Evolutionary conservation across 169 alveolate genomes (phyloP).

Genomic region (Cryptosporidium canis): DNA sequence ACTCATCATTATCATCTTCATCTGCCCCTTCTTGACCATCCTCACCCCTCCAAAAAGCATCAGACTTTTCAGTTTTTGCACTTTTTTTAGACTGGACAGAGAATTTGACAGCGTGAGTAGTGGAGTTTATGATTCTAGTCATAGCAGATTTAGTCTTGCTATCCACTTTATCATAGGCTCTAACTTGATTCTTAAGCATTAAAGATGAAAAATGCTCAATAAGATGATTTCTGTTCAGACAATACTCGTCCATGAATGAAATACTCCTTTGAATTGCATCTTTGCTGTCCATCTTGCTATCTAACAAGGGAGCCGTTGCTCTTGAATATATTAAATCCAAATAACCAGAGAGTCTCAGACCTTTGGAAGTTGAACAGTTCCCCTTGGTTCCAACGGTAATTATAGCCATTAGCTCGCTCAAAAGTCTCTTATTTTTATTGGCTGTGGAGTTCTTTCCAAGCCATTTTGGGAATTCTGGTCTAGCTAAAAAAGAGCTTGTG

Average conservation of each 20-base stretch:
- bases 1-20: background rate
- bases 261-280: slow-evolving; percentile 49
- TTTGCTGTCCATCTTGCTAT: slow-evolving; percentile 17
- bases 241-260: slow-evolving; percentile 25
- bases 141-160: slow-evolving; percentile 51
- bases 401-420: slow-evolving; percentile 68
- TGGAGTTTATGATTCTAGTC: slow-evolving; percentile 57
- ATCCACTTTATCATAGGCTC: slow-evolving; percentile 47
- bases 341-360: slow-evolving; percentile 40
- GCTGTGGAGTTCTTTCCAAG: slow-evolving; percentile 91
- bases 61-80: background rate
- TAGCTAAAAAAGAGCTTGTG: slow-evolving; percentile 77
- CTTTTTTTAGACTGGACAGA: slow-evolving; percentile 15
- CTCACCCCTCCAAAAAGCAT: background rate
- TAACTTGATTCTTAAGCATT: slow-evolving; percentile 59
- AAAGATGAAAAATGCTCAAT: slow-evolving; percentile 49
- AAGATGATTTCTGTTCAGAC: slow-evolving; percentile 55
- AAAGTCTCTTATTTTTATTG: slow-evolving; percentile 88
- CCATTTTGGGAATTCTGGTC: slow-evolving; percentile 92
- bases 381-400: slow-evolving; percentile 66
- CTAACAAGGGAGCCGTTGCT: slow-evolving; percentile 39
- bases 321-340: slow-evolving; percentile 38
- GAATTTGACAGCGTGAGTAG: slow-evolving; percentile 49
- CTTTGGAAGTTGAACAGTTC: slow-evolving; percentile 43
- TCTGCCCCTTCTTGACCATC: slow-evolving; percentile 2